Conservation (phyloP, 2,329 filamentous ascomycete genomes). For the Berkeleyomyces basicola region DNA sequence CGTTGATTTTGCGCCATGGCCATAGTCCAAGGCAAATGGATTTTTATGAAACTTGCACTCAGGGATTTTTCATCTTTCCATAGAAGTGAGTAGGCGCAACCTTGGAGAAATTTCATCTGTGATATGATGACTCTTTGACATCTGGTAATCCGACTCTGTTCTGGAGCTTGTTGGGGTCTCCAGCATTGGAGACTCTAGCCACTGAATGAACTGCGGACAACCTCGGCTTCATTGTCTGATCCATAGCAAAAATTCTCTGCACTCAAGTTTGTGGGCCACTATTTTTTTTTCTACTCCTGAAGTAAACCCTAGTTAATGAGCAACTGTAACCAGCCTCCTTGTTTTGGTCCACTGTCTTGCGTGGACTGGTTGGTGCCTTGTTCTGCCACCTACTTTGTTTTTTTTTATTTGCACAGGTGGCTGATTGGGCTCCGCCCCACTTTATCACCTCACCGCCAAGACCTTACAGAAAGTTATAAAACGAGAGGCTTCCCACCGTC, state of each 20-base stretch:
- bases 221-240: slow-evolving; percentile 8
- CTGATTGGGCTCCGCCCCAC: not conserved
- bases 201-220: slow-evolving; percentile 11
- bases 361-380: not conserved
- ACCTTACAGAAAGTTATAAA: slow-evolving; percentile 22
- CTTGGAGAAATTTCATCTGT: not conserved
- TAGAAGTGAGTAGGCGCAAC: not conserved
- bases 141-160: slow-evolving; percentile 14
- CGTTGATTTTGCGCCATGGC: too few species aligned
- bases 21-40: not conserved
- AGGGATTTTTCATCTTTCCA: not conserved
- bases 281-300: not conserved
- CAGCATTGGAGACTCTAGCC: slow-evolving; percentile 1
- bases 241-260: not conserved
- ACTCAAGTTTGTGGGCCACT: not conserved
- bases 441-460: slow-evolving; percentile 8
- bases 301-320: too few species aligned
- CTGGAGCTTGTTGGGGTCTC: not conserved
- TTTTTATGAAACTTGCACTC: not conserved
- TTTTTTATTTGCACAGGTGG: not conserved
- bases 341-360: not conserved
- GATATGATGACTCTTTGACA: slow-evolving; percentile 12
- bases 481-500: slow-evolving; percentile 12
- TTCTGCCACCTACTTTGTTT: not conserved
- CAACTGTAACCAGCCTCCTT: not conserved